Base-by-base conservation (phyloP, 176 grass and related monocot species). In the Oryza glumipatula region DNA sequence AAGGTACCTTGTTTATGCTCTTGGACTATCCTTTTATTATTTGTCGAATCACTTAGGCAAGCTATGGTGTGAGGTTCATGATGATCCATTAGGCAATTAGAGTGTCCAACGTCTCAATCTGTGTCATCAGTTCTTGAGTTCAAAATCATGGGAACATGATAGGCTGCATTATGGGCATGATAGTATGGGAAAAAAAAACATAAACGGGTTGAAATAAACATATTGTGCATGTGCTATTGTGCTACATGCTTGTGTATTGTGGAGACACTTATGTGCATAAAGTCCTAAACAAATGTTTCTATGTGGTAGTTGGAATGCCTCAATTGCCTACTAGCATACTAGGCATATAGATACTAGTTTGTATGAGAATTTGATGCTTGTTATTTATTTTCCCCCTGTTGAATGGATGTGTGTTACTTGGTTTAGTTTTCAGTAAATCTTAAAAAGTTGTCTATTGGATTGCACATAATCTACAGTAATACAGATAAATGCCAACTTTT, bases 1-100 rank as follows among this genome's bases (percentile, higher is more conserved):
- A 49, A 91, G 92, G 92, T 87, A 72, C 41, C 11, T 1, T 3
- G 36, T 23, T 24, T 35, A 26, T 30, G 5, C 51, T 72, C 2
- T 72, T 72, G 11, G 32, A n/a, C 19, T 61, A 16, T 35, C 19
- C 2, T 38, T 65, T 51, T 6, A 28, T 71, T 51, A 60, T 44
- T 65, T 11, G 13, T 23, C 11, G 41, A 17, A 72, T 51, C 43
- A 9, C 35, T 4, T 33, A 54, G 1, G 11, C 54, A 66, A 54
- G 16, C 45, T n/a, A 24, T 74, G 32, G 7, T 14, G 7, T 14
- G 32, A 60, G 11, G 60, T 47, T 10, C 11, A 38, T 65, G 38
- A 28, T 64, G 23, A 15, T 63, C 16, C 11, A 22, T 30, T 11
- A 65, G 46, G 43, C 65, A 12, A 74, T 47, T 21, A 66, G 54